Evolutionary conservation across 345 rosid species (phyloP), one percentile per base, ranked within the genome.

Genomic region (Citrus hindsii): DNA sequence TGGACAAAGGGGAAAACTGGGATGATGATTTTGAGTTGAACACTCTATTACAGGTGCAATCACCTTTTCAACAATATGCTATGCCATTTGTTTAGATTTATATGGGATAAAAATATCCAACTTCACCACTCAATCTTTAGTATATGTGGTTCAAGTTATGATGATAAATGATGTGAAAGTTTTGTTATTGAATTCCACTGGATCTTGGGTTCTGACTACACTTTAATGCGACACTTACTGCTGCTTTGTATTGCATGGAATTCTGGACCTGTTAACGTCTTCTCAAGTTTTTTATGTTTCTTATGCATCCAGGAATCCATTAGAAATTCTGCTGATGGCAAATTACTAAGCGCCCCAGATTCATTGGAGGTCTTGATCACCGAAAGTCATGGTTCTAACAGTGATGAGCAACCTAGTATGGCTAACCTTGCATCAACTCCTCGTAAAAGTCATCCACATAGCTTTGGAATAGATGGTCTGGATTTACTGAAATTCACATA

Each of bases 11-110:
- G 82, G 99, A 96, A 86, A 82, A 90, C 77, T 92, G 91, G 90
- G 93, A 94, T 75, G 98, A 96, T 86, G 98, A 94, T 78, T 96
- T 96, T 83, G 98, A 92, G 88, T 78, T 96, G 79, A 96, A 96
- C 89, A 87, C 92, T 28, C 81, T 91, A 77, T 86, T 96, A 76
- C 99, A 96, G 99, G 99, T 96, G 79, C 28, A 75, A 76, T 84
- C 16, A 30, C 71, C 69, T 55, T 46, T 48, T 64, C 64, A 33
- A 76, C 22, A n/a, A 73, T 27, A 60, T 6, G 8, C 63, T 55
- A 18, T 33, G 19, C 51, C 14, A 14, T 27, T 55, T 66, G 9
- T 53, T 55, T 55, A 53, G 78, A 37, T 9, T 21, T 71, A 33
- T 48, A 42, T 48, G 53, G 35, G 55, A 60, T 42, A 62, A 74